phyloP scores from a whole-genome alignment of 2,329 filamentous ascomycete species.

The Corniculantispora saksenae region DNA sequence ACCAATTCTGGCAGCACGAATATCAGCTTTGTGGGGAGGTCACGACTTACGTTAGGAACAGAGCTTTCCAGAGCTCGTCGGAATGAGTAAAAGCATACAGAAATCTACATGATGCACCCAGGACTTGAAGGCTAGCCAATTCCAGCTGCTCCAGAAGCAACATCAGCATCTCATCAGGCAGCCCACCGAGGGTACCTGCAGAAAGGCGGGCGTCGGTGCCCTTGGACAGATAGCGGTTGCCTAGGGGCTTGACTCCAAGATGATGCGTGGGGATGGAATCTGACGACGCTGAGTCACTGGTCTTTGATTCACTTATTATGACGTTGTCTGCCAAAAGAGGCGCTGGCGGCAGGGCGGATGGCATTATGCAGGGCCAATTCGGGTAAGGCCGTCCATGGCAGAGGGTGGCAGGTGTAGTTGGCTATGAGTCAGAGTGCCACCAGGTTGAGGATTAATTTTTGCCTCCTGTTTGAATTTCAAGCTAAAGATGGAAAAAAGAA shows the following conservation, averaged over 20 bases:
- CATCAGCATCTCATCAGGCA: slow-evolving; percentile 79
- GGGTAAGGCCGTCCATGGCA: background rate
- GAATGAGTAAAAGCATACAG: slow-evolving; percentile 82
- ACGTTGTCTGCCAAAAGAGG: background rate
- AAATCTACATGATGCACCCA: slow-evolving; percentile 82
- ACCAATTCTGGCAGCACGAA: too few species aligned
- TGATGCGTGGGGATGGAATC: slow-evolving; percentile 74
- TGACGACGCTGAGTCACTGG: slow-evolving; percentile 13
- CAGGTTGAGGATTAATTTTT: background rate
- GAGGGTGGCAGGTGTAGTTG: background rate
- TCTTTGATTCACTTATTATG: background rate
- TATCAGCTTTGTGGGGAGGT: too few species aligned
- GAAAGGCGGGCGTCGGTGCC: too few species aligned
- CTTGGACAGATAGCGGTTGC: slow-evolving; percentile 78
- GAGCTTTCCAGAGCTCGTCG: slow-evolving; percentile 85
- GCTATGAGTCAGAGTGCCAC: slow-evolving; percentile 11
- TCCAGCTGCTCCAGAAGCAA: slow-evolving; percentile 76
- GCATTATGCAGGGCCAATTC: background rate
- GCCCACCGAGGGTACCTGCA: slow-evolving; percentile 63
- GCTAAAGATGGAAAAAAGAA: background rate
- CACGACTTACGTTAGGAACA: too few species aligned
- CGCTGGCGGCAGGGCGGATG: slow-evolving; percentile 1
- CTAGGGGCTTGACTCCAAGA: slow-evolving; percentile 80
- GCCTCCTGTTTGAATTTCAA: background rate
- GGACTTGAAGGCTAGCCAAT: slow-evolving; percentile 57